These are phyloP conservation scores for Suillus lakei DNA, from an alignment of 768 basidiomycete genomes.

Conservation along the genomic window DNA sequence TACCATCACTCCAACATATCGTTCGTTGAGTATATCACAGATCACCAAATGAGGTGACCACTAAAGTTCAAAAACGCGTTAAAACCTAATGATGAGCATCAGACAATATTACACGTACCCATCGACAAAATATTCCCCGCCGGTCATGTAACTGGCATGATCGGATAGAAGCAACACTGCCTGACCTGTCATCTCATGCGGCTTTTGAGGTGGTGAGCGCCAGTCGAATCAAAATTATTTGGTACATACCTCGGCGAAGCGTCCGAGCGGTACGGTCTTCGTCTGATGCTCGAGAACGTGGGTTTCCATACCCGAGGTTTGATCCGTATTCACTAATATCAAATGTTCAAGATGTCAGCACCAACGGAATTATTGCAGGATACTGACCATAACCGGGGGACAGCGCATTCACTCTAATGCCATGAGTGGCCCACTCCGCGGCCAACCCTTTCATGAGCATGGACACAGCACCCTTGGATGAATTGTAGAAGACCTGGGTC, in stretches of 20 bases:
- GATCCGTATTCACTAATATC: constrained; percentile 59
- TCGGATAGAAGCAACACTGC: constrained; percentile 57
- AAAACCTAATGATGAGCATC: background rate
- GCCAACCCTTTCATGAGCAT: constrained; percentile 64
- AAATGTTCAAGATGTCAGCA: background rate
- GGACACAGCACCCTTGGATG: constrained; percentile 72
- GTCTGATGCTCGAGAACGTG: constrained; percentile 55
- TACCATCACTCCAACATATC: background rate
- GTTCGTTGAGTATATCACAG: background rate
- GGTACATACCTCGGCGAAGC: constrained; percentile 57
- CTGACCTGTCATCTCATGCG: constrained; percentile 61
- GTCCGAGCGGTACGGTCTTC: constrained; percentile 52
- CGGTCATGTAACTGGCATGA: constrained; percentile 61
- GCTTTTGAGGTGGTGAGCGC: constrained; percentile 35
- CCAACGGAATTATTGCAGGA: background rate
- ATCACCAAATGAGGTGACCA: constrained; percentile 37
- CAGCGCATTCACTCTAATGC: constrained; percentile 63
- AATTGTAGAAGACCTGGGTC: constrained; percentile 57
- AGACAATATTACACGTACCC: constrained; percentile 45
- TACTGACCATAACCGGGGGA: constrained; percentile 59
- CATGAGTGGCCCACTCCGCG: constrained; percentile 58
- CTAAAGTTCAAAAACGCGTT: constrained; percentile 12
- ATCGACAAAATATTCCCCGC: constrained; percentile 59
- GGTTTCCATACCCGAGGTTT: constrained; percentile 55
- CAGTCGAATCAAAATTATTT: background rate